These are phyloP conservation scores for Codiaeum variegatum DNA, from an alignment of 441 rosid genomes.

Conservation along the genomic window DNA sequence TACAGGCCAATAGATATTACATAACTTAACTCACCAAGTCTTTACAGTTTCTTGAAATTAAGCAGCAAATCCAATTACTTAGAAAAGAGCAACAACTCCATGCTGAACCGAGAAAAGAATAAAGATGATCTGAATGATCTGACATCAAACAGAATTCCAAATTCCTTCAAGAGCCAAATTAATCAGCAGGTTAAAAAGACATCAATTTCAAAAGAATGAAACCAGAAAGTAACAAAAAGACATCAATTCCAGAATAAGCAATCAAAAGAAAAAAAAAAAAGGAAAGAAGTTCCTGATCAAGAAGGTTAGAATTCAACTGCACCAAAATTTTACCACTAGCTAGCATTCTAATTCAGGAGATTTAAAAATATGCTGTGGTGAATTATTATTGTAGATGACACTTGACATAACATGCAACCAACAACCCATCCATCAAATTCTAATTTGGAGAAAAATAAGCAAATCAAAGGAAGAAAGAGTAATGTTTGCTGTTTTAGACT, in stretches of 20 bases:
- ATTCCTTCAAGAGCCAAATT: not conserved
- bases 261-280: not conserved
- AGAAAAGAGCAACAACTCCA: conserved; percentile 23
- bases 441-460: not conserved
- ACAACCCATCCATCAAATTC: not conserved
- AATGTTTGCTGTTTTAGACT: not conserved
- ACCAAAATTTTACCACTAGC: not conserved
- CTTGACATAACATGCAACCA: not conserved
- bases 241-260: not conserved
- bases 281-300: not conserved
- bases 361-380: no score
- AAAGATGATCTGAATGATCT: conserved; percentile 20
- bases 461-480: not conserved
- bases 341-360: not conserved
- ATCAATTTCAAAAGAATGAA: not conserved
- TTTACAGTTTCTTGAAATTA: conserved; percentile 21
- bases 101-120: conserved; percentile 22
- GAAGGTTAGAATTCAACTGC: not conserved
- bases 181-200: not conserved
- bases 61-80: conserved; percentile 24
- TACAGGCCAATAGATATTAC: not conserved
- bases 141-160: conserved; percentile 14
- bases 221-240: not conserved
- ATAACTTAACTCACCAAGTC: conserved; percentile 26
- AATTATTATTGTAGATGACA: not conserved